phyloP scores from a whole-genome alignment of 805 yeast species.

The Candida piceae region DNA sequence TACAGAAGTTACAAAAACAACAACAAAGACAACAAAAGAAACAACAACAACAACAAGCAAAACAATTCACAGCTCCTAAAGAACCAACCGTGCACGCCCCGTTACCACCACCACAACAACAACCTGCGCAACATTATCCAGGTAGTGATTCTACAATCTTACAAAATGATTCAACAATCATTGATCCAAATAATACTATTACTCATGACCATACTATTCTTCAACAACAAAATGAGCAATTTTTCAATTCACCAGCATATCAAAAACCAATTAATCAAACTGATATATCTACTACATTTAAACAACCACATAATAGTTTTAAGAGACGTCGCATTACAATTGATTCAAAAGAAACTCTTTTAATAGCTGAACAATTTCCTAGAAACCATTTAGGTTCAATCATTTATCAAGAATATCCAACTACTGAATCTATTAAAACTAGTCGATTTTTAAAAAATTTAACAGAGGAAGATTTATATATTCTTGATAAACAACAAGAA shows the following conservation, averaged over 20 bases:
- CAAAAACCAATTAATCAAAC: no score
- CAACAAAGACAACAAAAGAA: neutral
- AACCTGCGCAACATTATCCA: slow-evolving; percentile 1
- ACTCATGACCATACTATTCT: slow-evolving; percentile 7
- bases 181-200: slow-evolving; percentile 21
- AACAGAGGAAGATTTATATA: slow-evolving; percentile 13
- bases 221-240: neutral
- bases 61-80: no score
- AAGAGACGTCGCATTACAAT: slow-evolving; percentile 21
- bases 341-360: slow-evolving; percentile 36
- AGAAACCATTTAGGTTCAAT: slow-evolving; percentile 48
- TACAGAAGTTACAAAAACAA: neutral
- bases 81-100: no score
- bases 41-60: neutral
- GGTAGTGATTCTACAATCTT: slow-evolving; percentile 24
- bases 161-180: slow-evolving; percentile 23
- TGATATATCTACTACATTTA: no score
- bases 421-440: slow-evolving; percentile 33
- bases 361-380: slow-evolving; percentile 37
- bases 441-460: slow-evolving; percentile 17
- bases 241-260: no score
- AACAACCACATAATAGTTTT: no score
- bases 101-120: slow-evolving; percentile 1
- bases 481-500: slow-evolving; percentile 12
- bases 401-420: slow-evolving; percentile 53